Evolutionary conservation across 768 basidiomycete species (phyloP), one percentile per base, ranked within the genome.

Genomic region (Auricularia cornea): DNA sequence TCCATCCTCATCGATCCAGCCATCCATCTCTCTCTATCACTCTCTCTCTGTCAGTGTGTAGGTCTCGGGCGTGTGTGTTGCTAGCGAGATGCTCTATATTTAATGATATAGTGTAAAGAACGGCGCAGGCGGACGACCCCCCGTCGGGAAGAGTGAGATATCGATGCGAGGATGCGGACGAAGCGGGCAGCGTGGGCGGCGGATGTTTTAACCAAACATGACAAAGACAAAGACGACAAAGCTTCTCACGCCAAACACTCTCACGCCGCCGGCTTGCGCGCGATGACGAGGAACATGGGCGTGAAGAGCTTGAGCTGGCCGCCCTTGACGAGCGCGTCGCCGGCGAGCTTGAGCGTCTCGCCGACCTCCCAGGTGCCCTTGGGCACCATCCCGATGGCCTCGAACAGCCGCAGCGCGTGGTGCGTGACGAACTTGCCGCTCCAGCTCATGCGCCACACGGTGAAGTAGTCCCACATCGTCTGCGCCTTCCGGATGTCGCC

Each of bases 301-400:
- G 92, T 92, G 75, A 93, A 93, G 12, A 93, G 80, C 91, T 96
- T 95, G 63, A 81, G 82, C 73, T 89, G 87, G 20, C 96, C 96
- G 68, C 94, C 92, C 69, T 83, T 82, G 38, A 94, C 90, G 16
- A 98, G 78, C 0, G 89, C 80, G 41, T 84, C 84, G 6, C 78
- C 87, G n/a, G 94, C 94, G 38, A 88, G 74, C 76, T 90, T 94
- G 66, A 98, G 77, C 40, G 88, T 85, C 79, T 97, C 93, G 64
- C 91, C 90, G 38, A 98, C 92, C 63, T 90, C 85, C 70, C 79
- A 86, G 1, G 97, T 98, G 23, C 97, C 97, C 80, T 95, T 94
- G 44, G 97, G 97, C 14, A 95, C 77, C 18, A 96, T 6, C 0
- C 93, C 83, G 38, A 92, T 0, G 74, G 82, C 78, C 80, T 99